Base-by-base conservation (phyloP, 768 basidiomycete genomes). In the Suillus luteus region DNA sequence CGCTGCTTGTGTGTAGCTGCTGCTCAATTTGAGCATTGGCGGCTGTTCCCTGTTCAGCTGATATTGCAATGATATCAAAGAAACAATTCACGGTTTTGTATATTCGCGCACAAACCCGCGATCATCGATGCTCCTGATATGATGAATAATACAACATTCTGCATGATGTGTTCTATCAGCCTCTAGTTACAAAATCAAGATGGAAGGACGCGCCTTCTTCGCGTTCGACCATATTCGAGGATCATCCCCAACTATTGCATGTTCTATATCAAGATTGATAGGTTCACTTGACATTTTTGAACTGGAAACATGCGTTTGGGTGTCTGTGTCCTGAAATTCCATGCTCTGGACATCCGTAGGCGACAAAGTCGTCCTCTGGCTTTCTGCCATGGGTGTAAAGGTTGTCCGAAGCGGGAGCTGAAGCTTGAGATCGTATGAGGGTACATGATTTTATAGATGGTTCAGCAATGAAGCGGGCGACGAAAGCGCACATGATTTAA, bases 21-120 rank as follows among this genome's bases (percentile, higher is more conserved):
- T 71, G 67, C 66, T 88, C 82, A 75, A 92, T 88, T 62, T 88
- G 79, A 35, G 84, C 76, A 22, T 92, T 88, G 5, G 90, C 86
- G 52, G 91, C 91, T 92, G 64, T 17, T 27, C 27, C 19, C 46
- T 59, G 12, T 27, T 58, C 49, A 40, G 59, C 37, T 4, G 41
- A 60, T 27, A 22, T 58, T 40, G 17, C 33, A 33, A 38, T 49
- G 22, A 10, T 7, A 55, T 35, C 1, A 31, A 51, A 37, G 49
- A n/a, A 33, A n/a, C 22, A 24, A 27, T 69, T 65, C 49, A 76
- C 73, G 73, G 61, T 76, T 74, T 43, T 74, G 73, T 59, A 66
- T 62, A 14, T 66, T 74, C 8, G 65, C 65, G 2, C 73, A 72
- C 27, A 72, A 31, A 31, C 74, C 67, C 37, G 66, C 66, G n/a